phyloP scores from a whole-genome alignment of 169 alveolate species.

The Besnoitia besnoiti region DNA sequence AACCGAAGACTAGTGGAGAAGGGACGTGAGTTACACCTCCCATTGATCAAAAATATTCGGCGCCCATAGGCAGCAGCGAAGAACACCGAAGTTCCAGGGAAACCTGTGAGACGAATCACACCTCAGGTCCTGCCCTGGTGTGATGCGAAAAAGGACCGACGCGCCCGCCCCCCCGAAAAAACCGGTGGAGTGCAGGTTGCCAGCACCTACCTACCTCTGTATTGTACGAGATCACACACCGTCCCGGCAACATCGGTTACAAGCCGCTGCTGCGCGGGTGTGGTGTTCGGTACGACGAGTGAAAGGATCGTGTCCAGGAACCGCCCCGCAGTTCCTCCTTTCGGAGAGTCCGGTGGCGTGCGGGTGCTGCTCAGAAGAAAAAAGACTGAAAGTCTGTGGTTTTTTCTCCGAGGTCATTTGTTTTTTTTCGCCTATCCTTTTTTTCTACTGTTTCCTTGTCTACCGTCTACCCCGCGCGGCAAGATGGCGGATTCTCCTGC shows the following conservation, averaged over 20 bases:
- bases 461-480: not conserved
- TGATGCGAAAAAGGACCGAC: no score
- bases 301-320: not conserved
- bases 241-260: not conserved
- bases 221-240: not conserved
- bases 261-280: conserved; percentile 16
- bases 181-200: no score
- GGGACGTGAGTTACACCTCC: no score
- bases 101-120: no score
- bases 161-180: not conserved
- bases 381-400: not conserved
- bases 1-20: no score
- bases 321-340: conserved; percentile 2
- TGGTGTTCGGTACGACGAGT: conserved; percentile 7
- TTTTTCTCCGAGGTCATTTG: not conserved
- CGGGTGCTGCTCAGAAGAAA: not conserved
- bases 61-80: no score
- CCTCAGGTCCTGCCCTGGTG: no score
- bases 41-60: no score
- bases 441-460: not conserved
- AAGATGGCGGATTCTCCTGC: conserved; percentile 68
- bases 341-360: not conserved
- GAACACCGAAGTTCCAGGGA: no score
- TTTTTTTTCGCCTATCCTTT: not conserved
- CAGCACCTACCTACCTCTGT: not conserved